phyloP scores from a whole-genome alignment of 345 rosid genomes.

The Moricandia arvensis region DNA sequence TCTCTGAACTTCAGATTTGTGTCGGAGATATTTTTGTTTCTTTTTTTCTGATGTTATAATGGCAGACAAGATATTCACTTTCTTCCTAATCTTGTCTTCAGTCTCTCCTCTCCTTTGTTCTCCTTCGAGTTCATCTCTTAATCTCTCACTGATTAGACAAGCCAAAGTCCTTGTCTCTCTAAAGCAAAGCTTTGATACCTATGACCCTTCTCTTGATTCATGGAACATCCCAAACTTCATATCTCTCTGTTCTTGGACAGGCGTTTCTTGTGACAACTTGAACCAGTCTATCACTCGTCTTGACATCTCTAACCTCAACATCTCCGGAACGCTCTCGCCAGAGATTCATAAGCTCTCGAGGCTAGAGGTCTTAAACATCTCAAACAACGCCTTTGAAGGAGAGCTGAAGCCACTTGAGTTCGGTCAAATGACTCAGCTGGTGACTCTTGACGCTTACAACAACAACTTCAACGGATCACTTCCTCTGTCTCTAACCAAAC shows the following conservation, averaged over 20 bases:
- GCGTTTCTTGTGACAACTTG: constrained; percentile 45
- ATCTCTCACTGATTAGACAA: constrained; percentile 45
- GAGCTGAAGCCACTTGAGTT: constrained; percentile 51
- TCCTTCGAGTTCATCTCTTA: constrained; percentile 37
- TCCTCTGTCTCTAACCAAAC: constrained; percentile 48
- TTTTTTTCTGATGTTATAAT: constrained; percentile 24
- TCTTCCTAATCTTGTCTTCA: constrained; percentile 37
- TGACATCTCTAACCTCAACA: constrained; percentile 53
- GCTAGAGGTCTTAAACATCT: constrained; percentile 71
- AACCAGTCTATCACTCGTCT: constrained; percentile 49
- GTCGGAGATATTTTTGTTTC: constrained; percentile 19
- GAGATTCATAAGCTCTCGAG: constrained; percentile 38
- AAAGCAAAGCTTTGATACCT: constrained; percentile 47
- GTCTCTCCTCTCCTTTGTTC: constrained; percentile 31
- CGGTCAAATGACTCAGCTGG: constrained; percentile 47
- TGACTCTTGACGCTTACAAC: constrained; percentile 68
- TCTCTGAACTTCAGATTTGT: constrained; percentile 28
- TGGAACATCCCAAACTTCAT: constrained; percentile 56
- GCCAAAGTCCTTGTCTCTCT: constrained; percentile 58
- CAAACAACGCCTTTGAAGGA: constrained; percentile 64
- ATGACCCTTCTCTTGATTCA: constrained; percentile 44
- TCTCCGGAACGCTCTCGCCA: constrained; percentile 59
- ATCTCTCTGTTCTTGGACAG: constrained; percentile 55
- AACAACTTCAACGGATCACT: constrained; percentile 76
- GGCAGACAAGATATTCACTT: constrained; percentile 39